These are phyloP conservation scores for Hypericum perforatum DNA, from an alignment of 345 rosid species.

Conservation along the genomic window DNA sequence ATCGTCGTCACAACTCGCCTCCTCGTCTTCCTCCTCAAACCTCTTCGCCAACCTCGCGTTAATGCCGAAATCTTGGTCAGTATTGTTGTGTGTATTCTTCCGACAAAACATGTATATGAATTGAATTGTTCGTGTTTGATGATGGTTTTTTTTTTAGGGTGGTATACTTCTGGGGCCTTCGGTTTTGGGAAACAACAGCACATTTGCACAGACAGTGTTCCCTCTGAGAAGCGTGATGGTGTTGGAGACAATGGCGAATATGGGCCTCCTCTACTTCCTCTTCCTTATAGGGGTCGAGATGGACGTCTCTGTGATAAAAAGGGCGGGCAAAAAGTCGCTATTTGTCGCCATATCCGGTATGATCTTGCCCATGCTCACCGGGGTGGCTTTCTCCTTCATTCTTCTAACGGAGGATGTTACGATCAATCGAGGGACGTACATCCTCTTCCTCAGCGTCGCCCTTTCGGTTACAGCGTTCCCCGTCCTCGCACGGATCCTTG, in stretches of 20 bases:
- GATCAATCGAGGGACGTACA: constrained; percentile 38
- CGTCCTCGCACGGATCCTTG: constrained; percentile 75
- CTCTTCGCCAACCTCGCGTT: constrained; percentile 89
- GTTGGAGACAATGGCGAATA: constrained; percentile 92
- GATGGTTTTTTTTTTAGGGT: constrained; percentile 34
- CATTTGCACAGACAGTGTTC: constrained; percentile 40
- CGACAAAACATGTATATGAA: neutral
- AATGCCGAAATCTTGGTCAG: constrained; percentile 76
- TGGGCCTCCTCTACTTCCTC: constrained; percentile 79
- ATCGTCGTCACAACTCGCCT: constrained; percentile 62
- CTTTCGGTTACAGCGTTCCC: constrained; percentile 95
- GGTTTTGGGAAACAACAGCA: constrained; percentile 38
- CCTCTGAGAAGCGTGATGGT: constrained; percentile 90
- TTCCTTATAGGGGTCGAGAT: constrained; percentile 91
- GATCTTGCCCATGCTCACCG: constrained; percentile 64
- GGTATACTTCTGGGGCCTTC: constrained; percentile 83
- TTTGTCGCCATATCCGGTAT: constrained; percentile 65
- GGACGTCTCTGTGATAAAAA: constrained; percentile 68
- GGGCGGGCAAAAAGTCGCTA: constrained; percentile 57
- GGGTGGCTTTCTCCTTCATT: constrained; percentile 43
- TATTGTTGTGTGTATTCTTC: neutral
- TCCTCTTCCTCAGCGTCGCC: constrained; percentile 79
- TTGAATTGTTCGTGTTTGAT: neutral
- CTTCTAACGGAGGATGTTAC: constrained; percentile 9
- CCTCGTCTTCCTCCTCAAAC: constrained; percentile 61